A percentile compares a stretch with the other conserved stretches of the same genome.
Evolutionary conservation across 1,139 yeast genomes (phyloP).

Genomic region (Magnusiomyces suaveolens): DNA sequence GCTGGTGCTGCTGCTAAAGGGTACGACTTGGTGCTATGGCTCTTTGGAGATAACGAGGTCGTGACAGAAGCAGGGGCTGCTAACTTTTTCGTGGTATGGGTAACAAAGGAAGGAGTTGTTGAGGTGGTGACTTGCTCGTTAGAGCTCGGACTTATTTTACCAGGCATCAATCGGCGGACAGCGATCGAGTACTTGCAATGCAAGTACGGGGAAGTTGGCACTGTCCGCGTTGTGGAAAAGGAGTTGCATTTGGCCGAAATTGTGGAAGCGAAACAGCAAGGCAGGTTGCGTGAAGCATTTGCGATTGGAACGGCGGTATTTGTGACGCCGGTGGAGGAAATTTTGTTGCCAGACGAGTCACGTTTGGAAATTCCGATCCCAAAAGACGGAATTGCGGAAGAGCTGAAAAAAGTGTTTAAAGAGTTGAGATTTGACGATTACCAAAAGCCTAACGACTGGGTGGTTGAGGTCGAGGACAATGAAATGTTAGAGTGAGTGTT

Average conservation of each 20-base stretch:
- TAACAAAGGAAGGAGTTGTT: slow-evolving; percentile 29
- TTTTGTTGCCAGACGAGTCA: slow-evolving; percentile 32
- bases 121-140: slow-evolving; percentile 39
- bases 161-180: slow-evolving; percentile 40
- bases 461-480: background rate
- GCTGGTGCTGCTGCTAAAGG: slow-evolving; percentile 34
- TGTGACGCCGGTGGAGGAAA: slow-evolving; percentile 34
- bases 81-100: slow-evolving; percentile 36
- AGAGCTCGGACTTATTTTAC: slow-evolving; percentile 33
- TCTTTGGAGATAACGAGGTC: slow-evolving; percentile 35
- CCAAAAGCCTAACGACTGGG: slow-evolving; percentile 3
- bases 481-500: too few relatives aligned
- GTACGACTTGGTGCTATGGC: slow-evolving; percentile 39
- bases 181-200: slow-evolving; percentile 32
- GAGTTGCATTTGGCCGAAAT: slow-evolving; percentile 35
- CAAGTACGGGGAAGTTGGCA: slow-evolving; percentile 21
- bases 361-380: slow-evolving; percentile 31
- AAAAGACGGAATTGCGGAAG: slow-evolving; percentile 12
- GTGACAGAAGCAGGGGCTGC: slow-evolving; percentile 42
- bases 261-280: slow-evolving; percentile 31
- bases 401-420: slow-evolving; percentile 4
- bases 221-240: slow-evolving; percentile 29
- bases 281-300: slow-evolving; percentile 37
- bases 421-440: slow-evolving; percentile 7
- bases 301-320: slow-evolving; percentile 40